phyloP scores from a whole-genome alignment of 2,329 filamentous ascomycete species.

The Aspergillus persii region DNA sequence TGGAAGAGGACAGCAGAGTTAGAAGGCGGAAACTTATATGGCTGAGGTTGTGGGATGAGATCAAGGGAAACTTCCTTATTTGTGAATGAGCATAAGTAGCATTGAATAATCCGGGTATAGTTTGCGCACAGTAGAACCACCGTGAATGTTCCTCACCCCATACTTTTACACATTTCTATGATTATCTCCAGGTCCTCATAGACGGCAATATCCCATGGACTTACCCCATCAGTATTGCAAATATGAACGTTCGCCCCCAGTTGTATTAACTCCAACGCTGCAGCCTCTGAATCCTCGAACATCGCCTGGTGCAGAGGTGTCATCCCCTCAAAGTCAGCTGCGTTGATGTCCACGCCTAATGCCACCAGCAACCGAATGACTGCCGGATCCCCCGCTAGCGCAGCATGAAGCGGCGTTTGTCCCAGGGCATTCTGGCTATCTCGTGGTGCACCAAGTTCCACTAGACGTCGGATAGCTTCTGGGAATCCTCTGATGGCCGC shows the following conservation, averaged over 20 bases:
- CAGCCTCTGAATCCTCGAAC: neutral
- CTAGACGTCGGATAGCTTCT: neutral
- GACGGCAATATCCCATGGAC: neutral
- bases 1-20: neutral
- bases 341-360: neutral
- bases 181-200: neutral
- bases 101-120: neutral
- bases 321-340: neutral
- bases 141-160: neutral
- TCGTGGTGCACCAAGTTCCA: neutral
- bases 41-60: too few species aligned
- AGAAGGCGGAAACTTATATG: too few species aligned
- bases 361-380: neutral
- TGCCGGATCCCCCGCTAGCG: neutral
- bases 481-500: neutral
- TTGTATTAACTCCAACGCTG: neutral
- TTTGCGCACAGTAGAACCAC: neutral
- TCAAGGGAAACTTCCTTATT: neutral
- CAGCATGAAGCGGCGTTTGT: neutral
- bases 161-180: neutral
- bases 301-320: neutral
- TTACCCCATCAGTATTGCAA: neutral
- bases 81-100: neutral
- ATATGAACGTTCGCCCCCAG: neutral
- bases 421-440: neutral